phyloP scores from a whole-genome alignment of 768 basidiomycete genomes.

The Leucogyrophana mollusca region DNA sequence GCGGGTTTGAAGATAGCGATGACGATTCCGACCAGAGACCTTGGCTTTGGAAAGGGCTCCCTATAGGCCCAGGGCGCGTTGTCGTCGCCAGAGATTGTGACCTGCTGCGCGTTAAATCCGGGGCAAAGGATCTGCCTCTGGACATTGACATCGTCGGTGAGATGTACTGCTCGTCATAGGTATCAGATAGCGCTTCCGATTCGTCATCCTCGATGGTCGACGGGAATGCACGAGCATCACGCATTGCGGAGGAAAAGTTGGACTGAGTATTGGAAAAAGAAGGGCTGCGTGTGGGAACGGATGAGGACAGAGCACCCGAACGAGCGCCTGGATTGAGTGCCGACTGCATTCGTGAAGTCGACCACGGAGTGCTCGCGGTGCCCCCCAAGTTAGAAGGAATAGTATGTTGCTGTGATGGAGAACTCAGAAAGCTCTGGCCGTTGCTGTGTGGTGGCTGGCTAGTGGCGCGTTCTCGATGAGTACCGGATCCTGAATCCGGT shows the following conservation, averaged over 20 bases:
- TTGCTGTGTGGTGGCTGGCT: constrained; percentile 66
- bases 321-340: constrained; percentile 40
- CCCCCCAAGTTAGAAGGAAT: constrained; percentile 49
- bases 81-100: constrained; percentile 73
- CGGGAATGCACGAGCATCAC: constrained; percentile 60
- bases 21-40: constrained; percentile 57
- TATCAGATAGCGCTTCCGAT: constrained; percentile 59
- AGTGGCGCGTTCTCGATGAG: constrained; percentile 61
- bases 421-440: constrained; percentile 45
- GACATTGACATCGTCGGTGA: constrained; percentile 39
- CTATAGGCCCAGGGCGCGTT: constrained; percentile 50
- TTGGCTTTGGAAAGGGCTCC: constrained; percentile 42
- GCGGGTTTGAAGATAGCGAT: constrained; percentile 49
- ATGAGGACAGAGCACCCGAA: constrained; percentile 38
- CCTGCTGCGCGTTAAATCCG: constrained; percentile 68
- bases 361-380: constrained; percentile 36
- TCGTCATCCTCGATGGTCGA: constrained; percentile 86
- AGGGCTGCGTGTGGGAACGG: constrained; percentile 63
- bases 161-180: constrained; percentile 56
- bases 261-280: constrained; percentile 63
- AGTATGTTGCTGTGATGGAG: constrained; percentile 51
- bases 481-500: constrained; percentile 40
- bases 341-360: constrained; percentile 40
- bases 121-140: constrained; percentile 59
- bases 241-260: constrained; percentile 64